Evolutionary conservation across 2,329 filamentous ascomycete species (phyloP).

Genomic region (Aspergillus japonicus): DNA sequence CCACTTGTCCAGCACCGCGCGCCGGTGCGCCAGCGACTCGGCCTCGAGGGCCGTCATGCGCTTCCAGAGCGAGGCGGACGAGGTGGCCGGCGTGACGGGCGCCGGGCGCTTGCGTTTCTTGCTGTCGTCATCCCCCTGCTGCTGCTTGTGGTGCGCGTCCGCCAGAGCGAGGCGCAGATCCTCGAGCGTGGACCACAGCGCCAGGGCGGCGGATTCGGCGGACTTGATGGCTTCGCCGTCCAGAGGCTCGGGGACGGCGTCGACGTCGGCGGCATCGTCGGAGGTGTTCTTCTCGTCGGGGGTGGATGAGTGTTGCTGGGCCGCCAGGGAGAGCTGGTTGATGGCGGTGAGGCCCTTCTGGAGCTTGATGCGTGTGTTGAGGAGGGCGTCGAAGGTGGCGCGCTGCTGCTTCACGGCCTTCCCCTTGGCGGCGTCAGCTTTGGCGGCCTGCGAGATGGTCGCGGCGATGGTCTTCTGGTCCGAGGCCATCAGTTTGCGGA

Average conservation of each 20-base stretch:
- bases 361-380: constrained; percentile 87
- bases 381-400: constrained; percentile 78
- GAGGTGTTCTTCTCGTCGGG: constrained; percentile 36
- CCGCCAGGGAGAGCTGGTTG: constrained; percentile 65
- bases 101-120: constrained; percentile 51
- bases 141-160: constrained; percentile 34
- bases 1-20: constrained; percentile 83
- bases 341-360: constrained; percentile 85
- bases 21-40: constrained; percentile 59
- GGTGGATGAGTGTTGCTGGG: constrained; percentile 36
- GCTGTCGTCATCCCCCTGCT: constrained; percentile 24
- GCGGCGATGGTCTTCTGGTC: constrained; percentile 66
- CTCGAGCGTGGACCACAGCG: constrained; percentile 72
- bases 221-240: constrained; percentile 60
- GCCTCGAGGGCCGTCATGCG: constrained; percentile 67
- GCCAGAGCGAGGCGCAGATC: constrained; percentile 43
- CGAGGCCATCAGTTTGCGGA: constrained; percentile 66
- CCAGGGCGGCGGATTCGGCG: constrained; percentile 80
- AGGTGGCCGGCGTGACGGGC: constrained; percentile 51
- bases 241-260: neutral
- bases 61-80: constrained; percentile 69
- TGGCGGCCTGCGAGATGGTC: constrained; percentile 64
- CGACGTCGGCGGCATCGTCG: constrained; percentile 38
- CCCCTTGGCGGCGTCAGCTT: constrained; percentile 80
- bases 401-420: constrained; percentile 82